Evolutionary conservation across 164 flowering plant species (phyloP).

Genomic region (Piper longum): DNA sequence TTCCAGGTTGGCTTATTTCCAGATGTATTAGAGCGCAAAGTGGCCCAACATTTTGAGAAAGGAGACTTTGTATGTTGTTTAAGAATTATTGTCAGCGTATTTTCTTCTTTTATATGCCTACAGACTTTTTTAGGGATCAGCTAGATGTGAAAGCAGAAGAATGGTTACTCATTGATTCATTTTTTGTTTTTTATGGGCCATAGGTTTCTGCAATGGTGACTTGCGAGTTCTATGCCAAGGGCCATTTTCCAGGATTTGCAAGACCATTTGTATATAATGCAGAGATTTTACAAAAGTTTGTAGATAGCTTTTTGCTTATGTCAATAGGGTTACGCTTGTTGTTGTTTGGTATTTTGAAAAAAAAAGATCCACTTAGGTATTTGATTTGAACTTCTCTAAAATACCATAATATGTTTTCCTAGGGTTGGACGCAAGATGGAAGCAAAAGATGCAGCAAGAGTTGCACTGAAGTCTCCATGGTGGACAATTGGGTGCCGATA

Average conservation of each 20-base stretch:
- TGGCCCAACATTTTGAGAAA: slow-evolving; percentile 56
- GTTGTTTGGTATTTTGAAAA: neutral
- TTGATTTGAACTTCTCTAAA: neutral
- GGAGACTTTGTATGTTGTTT: slow-evolving; percentile 66
- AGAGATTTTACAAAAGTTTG: slow-evolving; percentile 69
- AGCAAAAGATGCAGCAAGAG: slow-evolving; percentile 93
- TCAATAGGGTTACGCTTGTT: neutral
- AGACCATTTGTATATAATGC: slow-evolving; percentile 87
- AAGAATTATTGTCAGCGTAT: too few relatives aligned
- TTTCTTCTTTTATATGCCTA: too few relatives aligned
- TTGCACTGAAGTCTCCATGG: slow-evolving; percentile 86
- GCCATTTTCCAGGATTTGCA: slow-evolving; percentile 93
- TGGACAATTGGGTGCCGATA: slow-evolving; percentile 92
- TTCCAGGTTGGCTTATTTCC: slow-evolving; percentile 91
- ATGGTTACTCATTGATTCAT: too few relatives aligned
- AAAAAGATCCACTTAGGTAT: neutral
- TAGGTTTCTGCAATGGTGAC: slow-evolving; percentile 89
- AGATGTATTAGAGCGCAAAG: slow-evolving; percentile 68
- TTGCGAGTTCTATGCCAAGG: slow-evolving; percentile 82
- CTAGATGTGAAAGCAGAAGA: too few relatives aligned
- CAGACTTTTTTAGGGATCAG: too few relatives aligned
- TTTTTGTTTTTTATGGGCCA: slow-evolving; percentile 10
- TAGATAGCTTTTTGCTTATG: slow-evolving; percentile 6
- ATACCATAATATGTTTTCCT: neutral
- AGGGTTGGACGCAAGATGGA: slow-evolving; percentile 76